Evolutionary conservation across 768 basidiomycete genomes (phyloP).

Genomic region (Lactarius psammicola): DNA sequence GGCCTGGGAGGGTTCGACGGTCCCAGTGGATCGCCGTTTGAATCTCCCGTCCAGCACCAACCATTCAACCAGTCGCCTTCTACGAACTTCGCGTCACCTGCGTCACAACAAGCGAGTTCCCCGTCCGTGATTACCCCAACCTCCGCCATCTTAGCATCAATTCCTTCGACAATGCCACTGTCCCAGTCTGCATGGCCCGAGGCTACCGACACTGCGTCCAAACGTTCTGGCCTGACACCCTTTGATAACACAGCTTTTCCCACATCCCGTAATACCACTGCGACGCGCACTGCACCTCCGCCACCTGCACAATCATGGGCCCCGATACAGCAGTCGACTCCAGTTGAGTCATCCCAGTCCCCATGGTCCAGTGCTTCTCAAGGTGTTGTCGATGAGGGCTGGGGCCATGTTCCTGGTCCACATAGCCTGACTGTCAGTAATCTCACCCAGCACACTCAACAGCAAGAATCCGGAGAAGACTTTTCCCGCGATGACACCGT

Average conservation of each 20-base stretch:
- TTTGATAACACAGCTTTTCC: slow-evolving; percentile 26
- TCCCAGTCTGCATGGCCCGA: slow-evolving; percentile 24
- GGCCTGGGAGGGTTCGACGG: slow-evolving; percentile 25
- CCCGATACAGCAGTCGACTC: slow-evolving; percentile 16
- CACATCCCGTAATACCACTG: slow-evolving; percentile 27
- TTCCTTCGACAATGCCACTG: slow-evolving; percentile 11
- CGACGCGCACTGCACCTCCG: slow-evolving; percentile 23
- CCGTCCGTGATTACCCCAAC: slow-evolving; percentile 1
- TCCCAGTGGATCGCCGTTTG: slow-evolving; percentile 20
- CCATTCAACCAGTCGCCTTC: slow-evolving; percentile 25
- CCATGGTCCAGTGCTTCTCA: slow-evolving; percentile 56
- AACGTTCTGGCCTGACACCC: slow-evolving; percentile 25
- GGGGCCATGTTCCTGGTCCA: slow-evolving; percentile 43
- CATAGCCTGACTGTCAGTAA: slow-evolving; percentile 58
- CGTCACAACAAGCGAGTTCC: slow-evolving; percentile 5
- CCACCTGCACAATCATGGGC: slow-evolving; percentile 28
- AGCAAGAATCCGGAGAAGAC: slow-evolving; percentile 42
- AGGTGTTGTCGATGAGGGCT: slow-evolving; percentile 45
- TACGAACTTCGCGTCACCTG: slow-evolving; percentile 16
- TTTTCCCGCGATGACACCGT: slow-evolving; percentile 20
- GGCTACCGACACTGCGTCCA: slow-evolving; percentile 20
- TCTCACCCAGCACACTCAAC: slow-evolving; percentile 57
- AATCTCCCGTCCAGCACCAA: slow-evolving; percentile 24
- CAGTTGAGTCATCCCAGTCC: slow-evolving; percentile 38
- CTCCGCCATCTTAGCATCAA: not conserved